Evolutionary conservation across 2,329 filamentous ascomycete species (phyloP).

Genomic region (Xylariomycetidae sp.): DNA sequence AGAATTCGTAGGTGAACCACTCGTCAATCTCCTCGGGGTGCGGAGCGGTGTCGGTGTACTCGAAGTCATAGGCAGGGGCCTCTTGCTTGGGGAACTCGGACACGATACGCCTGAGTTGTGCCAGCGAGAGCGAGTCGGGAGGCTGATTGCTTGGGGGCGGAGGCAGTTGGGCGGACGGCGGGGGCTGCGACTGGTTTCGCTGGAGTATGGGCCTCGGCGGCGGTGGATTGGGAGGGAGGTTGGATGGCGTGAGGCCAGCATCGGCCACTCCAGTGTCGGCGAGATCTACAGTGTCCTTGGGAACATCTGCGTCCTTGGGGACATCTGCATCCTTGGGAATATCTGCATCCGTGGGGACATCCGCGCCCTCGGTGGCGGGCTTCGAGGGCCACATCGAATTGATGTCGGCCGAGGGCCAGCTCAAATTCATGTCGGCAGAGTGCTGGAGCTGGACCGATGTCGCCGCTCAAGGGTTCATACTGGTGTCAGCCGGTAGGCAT

Average conservation of each 20-base stretch:
- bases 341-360: slow-evolving; percentile 28
- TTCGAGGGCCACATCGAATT: slow-evolving; percentile 38
- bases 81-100: slow-evolving; percentile 66
- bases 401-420: too few relatives aligned
- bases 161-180: slow-evolving; percentile 23
- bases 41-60: slow-evolving; percentile 64
- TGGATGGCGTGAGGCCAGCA: slow-evolving; percentile 16
- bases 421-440: slow-evolving; percentile 2
- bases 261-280: slow-evolving; percentile 27
- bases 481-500: too few relatives aligned
- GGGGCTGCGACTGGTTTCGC: slow-evolving; percentile 24
- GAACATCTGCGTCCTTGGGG: slow-evolving; percentile 24
- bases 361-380: slow-evolving; percentile 29
- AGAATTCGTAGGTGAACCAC: slow-evolving; percentile 91
- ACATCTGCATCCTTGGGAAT: slow-evolving; percentile 20
- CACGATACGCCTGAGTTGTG: slow-evolving; percentile 67
- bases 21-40: slow-evolving; percentile 90
- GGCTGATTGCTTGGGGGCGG: slow-evolving; percentile 28
- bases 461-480: too few relatives aligned
- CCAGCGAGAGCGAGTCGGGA: slow-evolving; percentile 67
- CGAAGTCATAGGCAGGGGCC: slow-evolving; percentile 76
- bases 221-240: slow-evolving; percentile 3
- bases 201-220: slow-evolving; percentile 23
- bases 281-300: slow-evolving; percentile 23
- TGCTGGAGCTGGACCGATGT: too few relatives aligned